Conservation (phyloP, 148 eudicot species). For the Chenopodium quinoa region DNA sequence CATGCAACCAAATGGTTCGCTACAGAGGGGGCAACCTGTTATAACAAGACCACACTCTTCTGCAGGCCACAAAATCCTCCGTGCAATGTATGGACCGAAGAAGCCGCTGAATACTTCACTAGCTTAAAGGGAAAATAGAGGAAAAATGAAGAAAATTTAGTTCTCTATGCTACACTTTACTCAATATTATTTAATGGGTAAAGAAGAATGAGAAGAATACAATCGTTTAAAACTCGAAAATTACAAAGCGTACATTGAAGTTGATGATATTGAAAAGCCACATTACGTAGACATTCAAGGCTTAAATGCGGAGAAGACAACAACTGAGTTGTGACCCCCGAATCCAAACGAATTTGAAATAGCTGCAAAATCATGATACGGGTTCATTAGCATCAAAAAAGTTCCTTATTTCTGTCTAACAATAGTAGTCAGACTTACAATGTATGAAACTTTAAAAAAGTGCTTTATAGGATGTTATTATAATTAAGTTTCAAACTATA, state of each 20-base stretch:
- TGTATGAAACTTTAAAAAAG: no score
- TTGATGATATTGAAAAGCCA: constrained; percentile 1
- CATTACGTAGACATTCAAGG: constrained; percentile 41
- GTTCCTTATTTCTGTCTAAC: no score
- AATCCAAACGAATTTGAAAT: constrained; percentile 98
- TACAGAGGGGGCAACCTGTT: neutral
- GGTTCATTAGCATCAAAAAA: neutral
- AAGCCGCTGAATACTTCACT: constrained; percentile 13
- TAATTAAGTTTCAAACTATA: no score
- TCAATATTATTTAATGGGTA: constrained; percentile 14
- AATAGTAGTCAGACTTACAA: no score
- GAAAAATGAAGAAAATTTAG: constrained; percentile 12
- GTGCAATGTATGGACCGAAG: neutral
- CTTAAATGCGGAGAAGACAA: constrained; percentile 86
- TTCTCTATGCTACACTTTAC: constrained; percentile 29
- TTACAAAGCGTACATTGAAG: constrained; percentile 19
- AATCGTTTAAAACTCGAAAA: neutral
- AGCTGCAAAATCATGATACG: constrained; percentile 46
- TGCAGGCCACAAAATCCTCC: constrained; percentile 16
- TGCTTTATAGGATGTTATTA: no score
- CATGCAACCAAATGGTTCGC: constrained; percentile 15
- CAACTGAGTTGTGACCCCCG: constrained; percentile 98
- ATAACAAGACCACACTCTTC: constrained; percentile 11
- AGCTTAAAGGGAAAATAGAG: neutral
- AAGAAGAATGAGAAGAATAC: constrained; percentile 19